Percentiles rank a stretch among this genome's conserved stretches.
Conservation (phyloP, 305 asterid species). For the Caryopteris hybrid region DNA sequence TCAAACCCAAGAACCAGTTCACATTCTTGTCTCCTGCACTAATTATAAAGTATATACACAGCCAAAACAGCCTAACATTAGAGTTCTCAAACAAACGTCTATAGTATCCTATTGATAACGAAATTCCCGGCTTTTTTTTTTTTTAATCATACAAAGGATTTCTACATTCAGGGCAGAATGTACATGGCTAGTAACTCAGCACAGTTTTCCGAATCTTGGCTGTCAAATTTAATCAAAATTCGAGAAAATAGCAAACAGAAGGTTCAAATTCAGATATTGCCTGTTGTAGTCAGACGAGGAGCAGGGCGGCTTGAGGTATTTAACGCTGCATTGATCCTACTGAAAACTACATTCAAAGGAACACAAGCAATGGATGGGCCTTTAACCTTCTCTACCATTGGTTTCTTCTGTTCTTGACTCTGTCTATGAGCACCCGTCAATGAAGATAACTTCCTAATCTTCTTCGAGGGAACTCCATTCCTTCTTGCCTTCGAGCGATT, state of each 20-base stretch:
- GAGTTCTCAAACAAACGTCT: slow-evolving; percentile 15
- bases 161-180: slow-evolving; percentile 22
- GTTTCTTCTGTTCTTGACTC: slow-evolving; percentile 32
- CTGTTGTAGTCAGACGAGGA: slow-evolving; percentile 25
- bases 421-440: slow-evolving; percentile 39
- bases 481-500: slow-evolving; percentile 28
- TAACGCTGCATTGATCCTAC: slow-evolving; percentile 72
- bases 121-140: slow-evolving; percentile 24
- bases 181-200: slow-evolving; percentile 25
- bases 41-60: slow-evolving; percentile 41
- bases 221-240: slow-evolving; percentile 18
- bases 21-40: slow-evolving; percentile 21
- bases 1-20: slow-evolving; percentile 10
- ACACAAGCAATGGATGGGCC: slow-evolving; percentile 75
- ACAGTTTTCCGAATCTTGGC: slow-evolving; percentile 6
- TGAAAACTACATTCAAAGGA: slow-evolving; percentile 71
- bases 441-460: slow-evolving; percentile 72
- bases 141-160: slow-evolving; percentile 35
- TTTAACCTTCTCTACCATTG: slow-evolving; percentile 36
- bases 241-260: background rate
- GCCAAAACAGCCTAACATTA: slow-evolving; percentile 26
- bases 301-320: slow-evolving; percentile 35
- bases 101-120: slow-evolving; percentile 2
- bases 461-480: slow-evolving; percentile 47
- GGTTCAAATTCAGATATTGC: slow-evolving; percentile 17